Evolutionary conservation across 2,329 filamentous ascomycete genomes (phyloP), one percentile per base, ranked within the genome.

Genomic region (Chrysoporthe deuterocubensis): DNA sequence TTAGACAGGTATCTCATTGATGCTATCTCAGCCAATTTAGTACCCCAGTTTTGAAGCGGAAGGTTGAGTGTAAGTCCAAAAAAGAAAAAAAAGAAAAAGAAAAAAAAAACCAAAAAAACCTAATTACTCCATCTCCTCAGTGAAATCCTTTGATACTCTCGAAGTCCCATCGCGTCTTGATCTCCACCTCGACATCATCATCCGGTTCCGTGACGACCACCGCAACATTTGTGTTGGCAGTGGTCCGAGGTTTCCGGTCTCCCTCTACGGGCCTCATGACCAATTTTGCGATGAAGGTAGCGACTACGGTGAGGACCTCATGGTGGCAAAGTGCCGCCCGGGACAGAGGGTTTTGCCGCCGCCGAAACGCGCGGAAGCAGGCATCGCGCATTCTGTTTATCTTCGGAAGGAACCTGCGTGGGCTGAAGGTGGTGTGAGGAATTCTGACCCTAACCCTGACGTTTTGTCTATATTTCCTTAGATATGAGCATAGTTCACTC

Each of bases 311-410:
- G 1, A 76, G 66, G 4, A 75, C 69, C 64, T 76, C 73, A 40
- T 75, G 0, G 74, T 75, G 2, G 74, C 74, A 42, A 76, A 76
- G 66, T 76, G 73, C 1, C 73, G 67, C 5, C 74, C 73, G 2
- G 74, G 74, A 59, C 73, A 75, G 3, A 76, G 72, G 1, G 71
- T 74, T 52, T 73, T 75, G 5, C 74, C 73, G 1, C 74, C 73
- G 4, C 74, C 74, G 26, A 44, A 75, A 75, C 0, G 72, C 71
- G 16, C 73, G 73, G 68, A 75, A 76, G 58, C 70, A 75, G 4
- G 48, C 48, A 46, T 75, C 71, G 13, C 67, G 64, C 1, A 32
- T 72, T 72, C 37, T 71, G 37, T 63, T 73, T 74, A 61, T 73
- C 70, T 32, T 71, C 72, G 2, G 69, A 57, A 76, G 71, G 52